Base-by-base conservation (phyloP, 106 monocot genomes). In the Narthecium ossifragum region DNA sequence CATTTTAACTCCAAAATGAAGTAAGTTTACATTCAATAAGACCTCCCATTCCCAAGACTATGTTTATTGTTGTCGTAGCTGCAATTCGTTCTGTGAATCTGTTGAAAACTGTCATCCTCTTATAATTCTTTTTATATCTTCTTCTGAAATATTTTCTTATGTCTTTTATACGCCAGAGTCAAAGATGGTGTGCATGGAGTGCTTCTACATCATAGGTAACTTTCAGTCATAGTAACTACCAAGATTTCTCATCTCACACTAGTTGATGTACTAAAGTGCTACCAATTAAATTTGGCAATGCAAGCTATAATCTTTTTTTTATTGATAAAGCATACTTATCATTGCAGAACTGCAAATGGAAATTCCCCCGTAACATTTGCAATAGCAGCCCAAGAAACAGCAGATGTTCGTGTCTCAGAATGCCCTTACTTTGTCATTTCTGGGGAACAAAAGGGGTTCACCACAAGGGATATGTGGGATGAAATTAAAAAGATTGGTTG, bases 171-270 rank as follows among this genome's bases (percentile, higher is more conserved):
- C 18, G 14, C 12, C 70, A 96, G 94, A 49, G 75, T 61, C 46
- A 80, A 90, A 64, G 73, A 96, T 87, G 90, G 86, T 51, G 90
- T 98, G 25, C 96, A 59, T 61, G 90, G 96, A 29, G 73, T 90
- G 34, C 73, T 90, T 60, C 68, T 98, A 70, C 90, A 98, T 75
- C 96, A 98, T 71, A 84, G 75, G 93, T 74, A 80, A 54, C 69
- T 53, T 43, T 3, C n/a, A n/a, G n/a, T n/a, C n/a, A n/a, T n/a
- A n/a, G n/a, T n/a, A n/a, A n/a, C n/a, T n/a, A n/a, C n/a, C n/a
- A n/a, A n/a, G 11, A 43, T 43, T 43, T 43, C 43, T 43, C 43
- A 43, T 17, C 18, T 43, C 43, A 43, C n/a, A n/a, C 18, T 13
- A 3, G 43, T 43, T 43, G 18, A 43, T 43, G 2, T 11, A 43